A percentile compares a stretch with the other conserved stretches of the same genome.
These are phyloP conservation scores for Bryoerythrophyllum caledonicum DNA, from an alignment of 225 moss, liverwort and hornwort genomes.

Conservation along the genomic window DNA sequence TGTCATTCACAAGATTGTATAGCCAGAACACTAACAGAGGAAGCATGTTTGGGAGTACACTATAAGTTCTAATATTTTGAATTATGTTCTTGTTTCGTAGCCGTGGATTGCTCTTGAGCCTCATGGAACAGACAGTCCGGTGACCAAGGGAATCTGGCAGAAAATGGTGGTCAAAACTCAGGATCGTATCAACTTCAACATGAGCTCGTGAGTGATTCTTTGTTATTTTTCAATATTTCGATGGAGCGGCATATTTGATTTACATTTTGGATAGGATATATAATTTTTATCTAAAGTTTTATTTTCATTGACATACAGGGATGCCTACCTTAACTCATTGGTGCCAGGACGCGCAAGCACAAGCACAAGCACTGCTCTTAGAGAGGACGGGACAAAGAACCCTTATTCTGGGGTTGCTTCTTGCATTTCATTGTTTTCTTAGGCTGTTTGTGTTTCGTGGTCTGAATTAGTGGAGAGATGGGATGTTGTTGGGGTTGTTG, in stretches of 20 bases:
- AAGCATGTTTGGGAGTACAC: neutral
- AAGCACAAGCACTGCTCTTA: slow-evolving; percentile 38
- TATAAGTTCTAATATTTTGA: slow-evolving; percentile 8
- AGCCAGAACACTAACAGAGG: neutral
- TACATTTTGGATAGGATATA: neutral
- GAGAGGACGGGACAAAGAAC: slow-evolving; percentile 54
- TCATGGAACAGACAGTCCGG: slow-evolving; percentile 90
- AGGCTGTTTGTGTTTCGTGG: no score
- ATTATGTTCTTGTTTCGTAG: slow-evolving; percentile 52
- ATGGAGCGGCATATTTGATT: neutral
- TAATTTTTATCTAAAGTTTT: neutral
- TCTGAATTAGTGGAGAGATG: no score
- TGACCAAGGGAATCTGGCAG: slow-evolving; percentile 69
- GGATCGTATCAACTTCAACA: slow-evolving; percentile 59
- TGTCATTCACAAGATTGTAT: neutral
- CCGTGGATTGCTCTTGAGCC: slow-evolving; percentile 96
- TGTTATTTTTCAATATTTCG: neutral
- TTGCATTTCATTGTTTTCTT: no score
- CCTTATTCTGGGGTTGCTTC: no score
- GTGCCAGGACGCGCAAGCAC: slow-evolving; percentile 73
- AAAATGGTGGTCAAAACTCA: slow-evolving; percentile 75
- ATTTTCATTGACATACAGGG: slow-evolving; percentile 38
- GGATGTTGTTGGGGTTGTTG: neutral
- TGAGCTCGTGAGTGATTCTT: slow-evolving; percentile 54
- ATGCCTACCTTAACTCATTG: slow-evolving; percentile 77